phyloP scores from a whole-genome alignment of 169 alveolate genomes.

The Plasmodium billcollinsi region DNA sequence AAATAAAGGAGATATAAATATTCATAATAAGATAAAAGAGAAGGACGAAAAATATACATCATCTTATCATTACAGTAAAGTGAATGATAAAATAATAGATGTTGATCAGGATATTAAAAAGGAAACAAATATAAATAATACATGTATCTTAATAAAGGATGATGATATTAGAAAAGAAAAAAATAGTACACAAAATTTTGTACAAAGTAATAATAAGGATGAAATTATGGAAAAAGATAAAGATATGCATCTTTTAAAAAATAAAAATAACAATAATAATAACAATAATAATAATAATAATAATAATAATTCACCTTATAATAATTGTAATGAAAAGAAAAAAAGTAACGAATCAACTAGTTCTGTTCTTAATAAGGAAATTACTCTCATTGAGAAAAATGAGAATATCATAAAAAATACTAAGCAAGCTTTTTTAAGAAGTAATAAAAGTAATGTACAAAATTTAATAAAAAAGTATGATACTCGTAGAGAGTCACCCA shows the following conservation, averaged over 20 bases:
- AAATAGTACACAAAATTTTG: no score
- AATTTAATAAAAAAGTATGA: constrained; percentile 47
- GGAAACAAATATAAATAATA: no score
- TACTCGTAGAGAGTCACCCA: neutral
- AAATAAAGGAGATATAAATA: no score
- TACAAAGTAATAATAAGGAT: neutral
- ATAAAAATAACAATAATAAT: neutral
- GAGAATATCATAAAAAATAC: neutral
- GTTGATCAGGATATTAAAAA: no score
- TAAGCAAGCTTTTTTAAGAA: constrained; percentile 22
- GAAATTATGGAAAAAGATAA: constrained; percentile 1
- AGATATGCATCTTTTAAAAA: neutral
- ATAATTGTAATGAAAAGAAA: constrained; percentile 2
- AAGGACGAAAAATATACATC: no score
- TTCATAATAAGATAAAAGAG: no score
- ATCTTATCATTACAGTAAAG: no score
- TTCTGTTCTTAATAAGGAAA: neutral
- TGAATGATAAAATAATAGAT: no score
- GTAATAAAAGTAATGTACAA: constrained; percentile 36
- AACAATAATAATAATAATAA: neutral
- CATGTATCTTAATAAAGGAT: no score
- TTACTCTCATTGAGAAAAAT: neutral
- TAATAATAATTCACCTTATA: neutral
- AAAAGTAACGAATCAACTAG: neutral
- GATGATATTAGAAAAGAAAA: no score